Evolutionary conservation across 73 alveolate genomes (phyloP).

Genomic region (Paramecium octaurelia): DNA sequence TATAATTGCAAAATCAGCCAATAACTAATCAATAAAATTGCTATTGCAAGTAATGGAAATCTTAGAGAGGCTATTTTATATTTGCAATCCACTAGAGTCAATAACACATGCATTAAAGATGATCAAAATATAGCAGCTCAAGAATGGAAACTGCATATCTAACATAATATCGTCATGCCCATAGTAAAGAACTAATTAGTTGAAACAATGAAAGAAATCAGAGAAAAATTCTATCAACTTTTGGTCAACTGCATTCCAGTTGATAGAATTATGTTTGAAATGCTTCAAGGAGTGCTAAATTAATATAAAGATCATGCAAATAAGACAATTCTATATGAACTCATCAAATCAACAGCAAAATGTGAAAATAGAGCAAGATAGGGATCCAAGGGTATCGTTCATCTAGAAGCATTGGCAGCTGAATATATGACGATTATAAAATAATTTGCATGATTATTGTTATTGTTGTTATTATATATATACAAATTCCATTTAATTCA

Average conservation of each 20-base stretch:
- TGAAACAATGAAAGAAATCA: constrained; percentile 68
- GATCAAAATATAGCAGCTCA: not conserved
- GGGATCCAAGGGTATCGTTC: constrained; percentile 93
- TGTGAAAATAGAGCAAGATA: constrained; percentile 84
- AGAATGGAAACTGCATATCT: constrained; percentile 9
- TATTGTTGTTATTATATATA: not conserved
- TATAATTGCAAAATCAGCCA: constrained; percentile 74
- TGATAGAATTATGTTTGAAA: constrained; percentile 71
- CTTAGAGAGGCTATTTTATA: constrained; percentile 74
- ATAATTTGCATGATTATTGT: not conserved
- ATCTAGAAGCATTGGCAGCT: constrained; percentile 95
- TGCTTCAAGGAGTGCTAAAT: constrained; percentile 74
- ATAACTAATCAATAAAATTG: constrained; percentile 67
- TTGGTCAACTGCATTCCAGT: constrained; percentile 64
- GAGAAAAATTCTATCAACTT: constrained; percentile 67
- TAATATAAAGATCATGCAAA: constrained; percentile 64
- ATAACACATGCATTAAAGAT: not conserved
- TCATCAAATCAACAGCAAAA: constrained; percentile 76
- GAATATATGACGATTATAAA: constrained; percentile 41
- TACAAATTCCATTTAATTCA: not conserved
- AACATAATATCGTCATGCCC: constrained; percentile 50
- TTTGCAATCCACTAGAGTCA: not conserved
- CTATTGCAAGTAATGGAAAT: constrained; percentile 73
- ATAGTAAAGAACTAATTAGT: constrained; percentile 64
- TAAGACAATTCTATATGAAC: constrained; percentile 61